Conservation (phyloP, 345 rosid genomes). For the Ceriops decandra region DNA sequence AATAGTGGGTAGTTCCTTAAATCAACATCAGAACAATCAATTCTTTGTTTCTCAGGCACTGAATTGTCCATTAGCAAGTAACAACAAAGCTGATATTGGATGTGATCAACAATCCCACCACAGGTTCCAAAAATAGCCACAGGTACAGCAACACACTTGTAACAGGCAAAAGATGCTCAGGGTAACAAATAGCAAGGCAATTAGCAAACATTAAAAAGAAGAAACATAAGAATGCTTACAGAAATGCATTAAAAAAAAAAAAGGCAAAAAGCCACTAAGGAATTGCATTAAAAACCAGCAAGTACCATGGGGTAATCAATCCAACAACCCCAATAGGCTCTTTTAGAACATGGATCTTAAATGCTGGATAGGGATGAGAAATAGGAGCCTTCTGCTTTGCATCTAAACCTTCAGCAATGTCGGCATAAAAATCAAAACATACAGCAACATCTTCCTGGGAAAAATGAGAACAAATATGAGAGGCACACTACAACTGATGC, state of each 20-base stretch:
- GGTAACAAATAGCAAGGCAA: not conserved
- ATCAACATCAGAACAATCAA: slow-evolving; percentile 23
- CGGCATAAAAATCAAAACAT: slow-evolving; percentile 94
- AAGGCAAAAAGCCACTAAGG: not conserved
- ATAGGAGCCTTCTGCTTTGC: slow-evolving; percentile 82
- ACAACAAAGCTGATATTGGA: not conserved
- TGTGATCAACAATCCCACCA: not conserved
- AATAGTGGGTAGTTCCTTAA: slow-evolving; percentile 88
- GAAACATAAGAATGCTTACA: not conserved
- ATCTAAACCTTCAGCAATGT: slow-evolving; percentile 92
- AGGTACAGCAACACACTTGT: not conserved
- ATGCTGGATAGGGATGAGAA: slow-evolving; percentile 78
- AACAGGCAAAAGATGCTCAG: not conserved
- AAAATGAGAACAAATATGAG: slow-evolving; percentile 24
- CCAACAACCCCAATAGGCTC: slow-evolving; percentile 98
- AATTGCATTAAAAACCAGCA: not conserved
- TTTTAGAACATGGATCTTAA: slow-evolving; percentile 68
- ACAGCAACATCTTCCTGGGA: slow-evolving; percentile 95
- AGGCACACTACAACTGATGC: slow-evolving; percentile 1
- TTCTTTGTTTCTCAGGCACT: slow-evolving; percentile 6
- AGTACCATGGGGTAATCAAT: slow-evolving; percentile 92
- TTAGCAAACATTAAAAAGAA: not conserved
- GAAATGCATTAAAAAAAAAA: not conserved
- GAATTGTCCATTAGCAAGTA: not conserved
- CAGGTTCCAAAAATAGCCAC: not conserved